Evolutionary conservation across 176 grass and related monocot genomes (phyloP).

Genomic region (Themeda triandra): DNA sequence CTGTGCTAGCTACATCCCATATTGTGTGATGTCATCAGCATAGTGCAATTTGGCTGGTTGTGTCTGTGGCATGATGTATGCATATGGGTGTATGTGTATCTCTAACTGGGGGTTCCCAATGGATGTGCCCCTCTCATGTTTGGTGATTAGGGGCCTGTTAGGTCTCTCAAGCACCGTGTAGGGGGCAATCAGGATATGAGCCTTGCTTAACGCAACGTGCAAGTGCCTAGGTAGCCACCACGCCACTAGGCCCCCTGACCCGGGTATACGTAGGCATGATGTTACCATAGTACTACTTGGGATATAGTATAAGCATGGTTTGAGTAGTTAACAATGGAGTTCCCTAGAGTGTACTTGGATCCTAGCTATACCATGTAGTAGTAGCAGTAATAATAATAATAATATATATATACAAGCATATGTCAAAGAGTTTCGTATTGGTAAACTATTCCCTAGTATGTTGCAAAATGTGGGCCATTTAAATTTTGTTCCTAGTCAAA

Average conservation of each 20-base stretch:
- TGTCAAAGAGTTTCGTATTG: too few species aligned
- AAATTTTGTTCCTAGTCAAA: too few species aligned
- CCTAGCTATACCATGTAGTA: too few species aligned
- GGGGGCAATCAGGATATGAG: conserved; percentile 34
- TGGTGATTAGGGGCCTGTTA: neutral
- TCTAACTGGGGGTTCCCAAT: conserved; percentile 2
- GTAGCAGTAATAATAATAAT: too few species aligned
- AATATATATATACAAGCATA: too few species aligned
- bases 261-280: neutral
- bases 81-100: neutral
- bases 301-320: neutral
- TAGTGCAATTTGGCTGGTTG: neutral
- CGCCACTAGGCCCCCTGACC: neutral
- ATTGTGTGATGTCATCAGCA: neutral
- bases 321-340: too few species aligned
- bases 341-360: too few species aligned
- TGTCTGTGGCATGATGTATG: neutral
- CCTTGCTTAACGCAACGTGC: conserved; percentile 27
- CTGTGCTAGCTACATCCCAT: neutral
- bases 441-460: too few species aligned
- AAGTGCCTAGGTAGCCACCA: conserved; percentile 9
- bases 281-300: neutral
- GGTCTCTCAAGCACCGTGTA: neutral
- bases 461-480: too few species aligned
- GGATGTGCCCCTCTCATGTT: conserved; percentile 30